Evolutionary conservation across 176 grass and related monocot genomes (phyloP).

Genomic region (Eleusine coracana): DNA sequence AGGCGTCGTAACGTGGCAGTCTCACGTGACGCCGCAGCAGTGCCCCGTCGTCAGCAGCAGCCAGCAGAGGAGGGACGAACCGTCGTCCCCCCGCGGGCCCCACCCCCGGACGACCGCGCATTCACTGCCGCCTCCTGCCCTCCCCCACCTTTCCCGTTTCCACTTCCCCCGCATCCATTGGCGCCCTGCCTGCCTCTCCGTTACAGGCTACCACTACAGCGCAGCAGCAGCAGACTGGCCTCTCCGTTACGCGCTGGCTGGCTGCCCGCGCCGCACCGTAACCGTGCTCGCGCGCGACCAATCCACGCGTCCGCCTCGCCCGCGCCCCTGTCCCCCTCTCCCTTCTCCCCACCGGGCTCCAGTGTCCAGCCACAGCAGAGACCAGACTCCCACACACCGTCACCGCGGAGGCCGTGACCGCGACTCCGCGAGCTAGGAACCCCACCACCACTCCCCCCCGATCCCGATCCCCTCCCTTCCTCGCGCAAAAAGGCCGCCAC

Average conservation of each 20-base stretch:
- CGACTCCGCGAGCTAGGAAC: neutral
- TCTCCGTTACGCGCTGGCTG: too few relatives aligned
- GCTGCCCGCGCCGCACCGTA: neutral
- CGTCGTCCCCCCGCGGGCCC: conserved; percentile 25
- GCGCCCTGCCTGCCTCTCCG: neutral
- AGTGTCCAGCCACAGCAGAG: neutral
- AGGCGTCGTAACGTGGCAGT: neutral
- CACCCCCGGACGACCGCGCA: conserved; percentile 12
- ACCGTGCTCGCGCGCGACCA: neutral
- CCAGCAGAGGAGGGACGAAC: neutral
- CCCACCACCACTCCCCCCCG: neutral
- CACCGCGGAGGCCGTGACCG: conserved; percentile 11
- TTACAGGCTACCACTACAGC: neutral
- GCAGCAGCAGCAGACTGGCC: too few relatives aligned
- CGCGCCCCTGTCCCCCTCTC: neutral
- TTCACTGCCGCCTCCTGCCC: neutral
- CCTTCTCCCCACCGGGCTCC: neutral
- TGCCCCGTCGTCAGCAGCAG: neutral
- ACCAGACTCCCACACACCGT: neutral
- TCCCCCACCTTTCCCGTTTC: neutral
- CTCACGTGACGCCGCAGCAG: conserved; percentile 28
- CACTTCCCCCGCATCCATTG: neutral
- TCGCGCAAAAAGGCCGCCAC: conserved; percentile 35
- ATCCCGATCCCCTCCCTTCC: neutral
- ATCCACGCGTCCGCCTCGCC: conserved; percentile 33